phyloP scores from a whole-genome alignment of 352 stramenopile species.

The Phytophthora sp. region DNA sequence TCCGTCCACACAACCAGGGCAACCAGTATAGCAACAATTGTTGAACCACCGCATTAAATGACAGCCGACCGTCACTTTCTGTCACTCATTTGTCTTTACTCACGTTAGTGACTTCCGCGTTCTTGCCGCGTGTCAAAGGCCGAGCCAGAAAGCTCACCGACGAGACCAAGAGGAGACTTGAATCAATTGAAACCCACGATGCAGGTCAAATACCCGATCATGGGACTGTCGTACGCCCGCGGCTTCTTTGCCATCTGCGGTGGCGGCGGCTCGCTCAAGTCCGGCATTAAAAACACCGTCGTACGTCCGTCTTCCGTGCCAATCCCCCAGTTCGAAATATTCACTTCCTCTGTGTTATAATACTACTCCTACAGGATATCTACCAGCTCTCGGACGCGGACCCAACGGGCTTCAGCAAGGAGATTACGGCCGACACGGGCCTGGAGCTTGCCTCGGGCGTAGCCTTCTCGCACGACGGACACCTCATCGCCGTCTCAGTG shows the following conservation, averaged over 20 bases:
- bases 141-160: constrained; percentile 12
- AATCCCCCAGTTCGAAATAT: constrained; percentile 6
- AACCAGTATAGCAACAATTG: no score
- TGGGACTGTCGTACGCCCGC: constrained; percentile 78
- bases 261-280: constrained; percentile 82
- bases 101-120: constrained; percentile 2
- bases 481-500: constrained; percentile 79
- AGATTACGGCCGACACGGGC: constrained; percentile 75
- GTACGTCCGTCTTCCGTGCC: constrained; percentile 48
- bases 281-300: constrained; percentile 87
- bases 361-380: constrained; percentile 55
- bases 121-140: constrained; percentile 23
- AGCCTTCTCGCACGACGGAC: constrained; percentile 75
- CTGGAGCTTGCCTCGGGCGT: constrained; percentile 76
- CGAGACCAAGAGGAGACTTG: neutral
- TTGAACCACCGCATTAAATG: no score
- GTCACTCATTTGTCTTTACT: neutral
- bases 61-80: no score
- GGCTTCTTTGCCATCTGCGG: constrained; percentile 83
- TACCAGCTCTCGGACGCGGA: constrained; percentile 74
- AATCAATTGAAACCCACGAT: constrained; percentile 41
- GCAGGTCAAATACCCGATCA: constrained; percentile 87
- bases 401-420: constrained; percentile 67
- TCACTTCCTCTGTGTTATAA: constrained; percentile 1
- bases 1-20: no score